Evolutionary conservation across 78 protist species (phyloP), one percentile per base, ranked within the genome.

Genomic region (Polysphondylium violaceum): DNA sequence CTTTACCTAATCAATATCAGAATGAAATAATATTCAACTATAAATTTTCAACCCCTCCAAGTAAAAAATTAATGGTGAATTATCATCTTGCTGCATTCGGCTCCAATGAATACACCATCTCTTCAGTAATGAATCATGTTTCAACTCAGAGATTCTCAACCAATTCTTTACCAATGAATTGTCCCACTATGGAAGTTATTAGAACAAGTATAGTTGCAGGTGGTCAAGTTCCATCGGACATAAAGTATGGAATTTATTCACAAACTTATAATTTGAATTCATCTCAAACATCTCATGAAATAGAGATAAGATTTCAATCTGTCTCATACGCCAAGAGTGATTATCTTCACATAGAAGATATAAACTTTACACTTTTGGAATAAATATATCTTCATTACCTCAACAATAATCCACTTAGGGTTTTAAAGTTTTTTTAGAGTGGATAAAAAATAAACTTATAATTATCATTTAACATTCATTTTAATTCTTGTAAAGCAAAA

Each of bases 171-270:
- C 61, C 61, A 56, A 56, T 56, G 61, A 56, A 56, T 12, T 56
- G 61, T 56, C 61, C 61, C 11, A 56, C 61, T 56, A 56, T 56
- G 61, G 61, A 56, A 56, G 61, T 12, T 17, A 56, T 56, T 56
- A 56, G 61, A 56, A 56, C 14, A 17, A 12, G 61, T 56, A 12
- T 56, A 56, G 61, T 17, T 6, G 11, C 61, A 17, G 61, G 61
- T 56, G 61, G 61, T 56, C 61, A 56, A 56, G 61, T 56, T 56
- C 61, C 61, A 56, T 56, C 61, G 61, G 7, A 6, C 61, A 56
- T 56, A 56, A 56, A 56, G 21, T 56, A 56, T 56, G 61, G 61
- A 56, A 56, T 56, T 56, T 12, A 56, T 17, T 16, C 61, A 56
- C 8, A 56, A 6, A 56, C 21, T 17, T 56, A 21, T 19, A 23